These are phyloP conservation scores for Santalum album DNA, from an alignment of 164 flowering plant species.

Conservation along the genomic window DNA sequence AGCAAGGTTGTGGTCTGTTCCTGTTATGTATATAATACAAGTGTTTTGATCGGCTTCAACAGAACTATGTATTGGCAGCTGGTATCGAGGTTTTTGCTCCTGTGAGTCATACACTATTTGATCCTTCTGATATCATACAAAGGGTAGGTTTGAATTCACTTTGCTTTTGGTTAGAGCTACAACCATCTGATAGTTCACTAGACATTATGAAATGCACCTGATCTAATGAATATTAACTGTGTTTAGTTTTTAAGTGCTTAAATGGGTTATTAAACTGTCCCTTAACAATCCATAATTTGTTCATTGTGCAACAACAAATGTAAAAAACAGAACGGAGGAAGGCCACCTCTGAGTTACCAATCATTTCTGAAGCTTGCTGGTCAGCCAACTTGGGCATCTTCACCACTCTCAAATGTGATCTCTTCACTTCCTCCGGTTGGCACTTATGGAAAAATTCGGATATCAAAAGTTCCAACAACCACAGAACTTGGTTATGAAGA, in stretches of 20 bases:
- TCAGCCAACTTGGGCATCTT: constrained; percentile 49
- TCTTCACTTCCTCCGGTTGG: constrained; percentile 73
- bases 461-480: constrained; percentile 52
- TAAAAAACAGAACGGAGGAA: constrained; percentile 72
- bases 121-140: constrained; percentile 65
- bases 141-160: constrained; percentile 32
- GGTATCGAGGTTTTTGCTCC: constrained; percentile 82
- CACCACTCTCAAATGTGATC: constrained; percentile 33
- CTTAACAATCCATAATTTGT: background rate
- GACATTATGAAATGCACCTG: too few relatives aligned
- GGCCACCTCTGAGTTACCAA: constrained; percentile 74
- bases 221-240: too few relatives aligned
- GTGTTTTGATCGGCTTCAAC: too few relatives aligned
- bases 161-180: too few relatives aligned
- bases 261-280: background rate
- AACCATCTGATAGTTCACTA: too few relatives aligned
- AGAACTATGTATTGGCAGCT: constrained; percentile 58
- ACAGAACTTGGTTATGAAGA: constrained; percentile 75
- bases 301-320: background rate
- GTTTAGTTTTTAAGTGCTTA: background rate
- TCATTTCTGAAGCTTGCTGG: constrained; percentile 84
- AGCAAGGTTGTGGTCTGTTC: background rate
- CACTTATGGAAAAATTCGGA: constrained; percentile 26
- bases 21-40: too few relatives aligned
- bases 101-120: constrained; percentile 86